phyloP scores from a whole-genome alignment of 1,139 yeast genomes.

The Kluyveromyces sp. region DNA sequence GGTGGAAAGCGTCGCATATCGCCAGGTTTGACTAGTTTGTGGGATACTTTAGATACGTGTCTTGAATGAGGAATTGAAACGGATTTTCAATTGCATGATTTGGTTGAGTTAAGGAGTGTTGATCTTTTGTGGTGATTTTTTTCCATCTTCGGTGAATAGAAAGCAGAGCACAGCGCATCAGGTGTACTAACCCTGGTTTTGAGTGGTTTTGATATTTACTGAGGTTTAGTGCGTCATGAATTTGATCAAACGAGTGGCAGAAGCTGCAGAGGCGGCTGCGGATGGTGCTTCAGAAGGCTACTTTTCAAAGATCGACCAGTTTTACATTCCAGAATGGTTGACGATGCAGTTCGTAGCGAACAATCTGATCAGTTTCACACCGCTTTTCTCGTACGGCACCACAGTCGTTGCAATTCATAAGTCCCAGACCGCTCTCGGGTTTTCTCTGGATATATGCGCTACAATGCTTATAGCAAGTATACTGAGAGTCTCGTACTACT shows the following conservation, averaged over 20 bases:
- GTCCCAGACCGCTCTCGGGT: conserved; percentile 64
- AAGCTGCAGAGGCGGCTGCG: conserved; percentile 1
- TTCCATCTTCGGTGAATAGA: neutral
- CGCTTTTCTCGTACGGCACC: conserved; percentile 78
- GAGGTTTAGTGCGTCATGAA: neutral
- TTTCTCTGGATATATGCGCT: conserved; percentile 82
- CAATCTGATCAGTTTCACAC: conserved; percentile 59
- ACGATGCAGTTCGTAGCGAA: conserved; percentile 36
- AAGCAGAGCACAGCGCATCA: neutral
- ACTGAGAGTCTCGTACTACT: conserved; percentile 66
- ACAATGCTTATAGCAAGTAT: conserved; percentile 80
- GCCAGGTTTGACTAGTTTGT: neutral
- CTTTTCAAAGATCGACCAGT: conserved; percentile 35
- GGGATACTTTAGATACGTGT: neutral
- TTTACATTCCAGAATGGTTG: conserved; percentile 40
- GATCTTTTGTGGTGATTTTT: neutral
- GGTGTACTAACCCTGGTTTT: neutral
- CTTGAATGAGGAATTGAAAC: neutral
- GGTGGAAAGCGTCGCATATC: neutral
- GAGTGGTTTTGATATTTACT: neutral
- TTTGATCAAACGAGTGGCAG: neutral
- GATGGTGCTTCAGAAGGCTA: conserved; percentile 18
- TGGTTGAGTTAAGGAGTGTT: neutral
- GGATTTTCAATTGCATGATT: neutral
- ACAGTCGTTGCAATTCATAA: conserved; percentile 64